Evolutionary conservation across 2,329 filamentous ascomycete genomes (phyloP).

Genomic region (Fusarium dlaminii): DNA sequence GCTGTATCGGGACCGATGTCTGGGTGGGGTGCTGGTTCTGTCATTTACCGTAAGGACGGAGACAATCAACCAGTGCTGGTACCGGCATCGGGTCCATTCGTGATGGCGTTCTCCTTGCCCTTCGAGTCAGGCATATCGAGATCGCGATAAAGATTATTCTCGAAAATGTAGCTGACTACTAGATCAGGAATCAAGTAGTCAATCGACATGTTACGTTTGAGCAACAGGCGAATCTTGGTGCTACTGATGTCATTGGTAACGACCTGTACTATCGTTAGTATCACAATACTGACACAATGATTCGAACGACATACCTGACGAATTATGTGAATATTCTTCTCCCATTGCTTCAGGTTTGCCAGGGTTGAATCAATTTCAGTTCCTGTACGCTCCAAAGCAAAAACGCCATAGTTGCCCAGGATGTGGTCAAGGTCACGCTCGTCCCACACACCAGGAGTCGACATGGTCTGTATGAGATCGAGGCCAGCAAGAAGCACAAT

Average conservation of each 20-base stretch:
- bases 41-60: background rate
- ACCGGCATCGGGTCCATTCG: constrained; percentile 23
- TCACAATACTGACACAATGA: background rate
- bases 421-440: constrained; percentile 88
- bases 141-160: constrained; percentile 72
- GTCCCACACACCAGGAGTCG: constrained; percentile 80
- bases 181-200: constrained; percentile 75
- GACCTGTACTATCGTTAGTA: constrained; percentile 51
- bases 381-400: constrained; percentile 87
- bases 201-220: constrained; percentile 83
- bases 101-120: constrained; percentile 37
- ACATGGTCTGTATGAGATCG: constrained; percentile 80
- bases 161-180: constrained; percentile 78
- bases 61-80: constrained; percentile 43
- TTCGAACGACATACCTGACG: constrained; percentile 54
- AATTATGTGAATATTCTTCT: constrained; percentile 87
- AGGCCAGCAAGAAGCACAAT: constrained; percentile 86
- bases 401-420: constrained; percentile 81
- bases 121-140: constrained; percentile 43
- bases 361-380: constrained; percentile 91
- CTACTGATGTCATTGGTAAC: constrained; percentile 89
- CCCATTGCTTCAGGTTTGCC: constrained; percentile 81
- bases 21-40: constrained; percentile 5
- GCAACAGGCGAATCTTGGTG: constrained; percentile 82
- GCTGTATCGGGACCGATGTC: background rate